A percentile compares a stretch with the other conserved stretches of the same genome.
Conservation (phyloP, 306 rosid genomes). For the Casuarina glauca region DNA sequence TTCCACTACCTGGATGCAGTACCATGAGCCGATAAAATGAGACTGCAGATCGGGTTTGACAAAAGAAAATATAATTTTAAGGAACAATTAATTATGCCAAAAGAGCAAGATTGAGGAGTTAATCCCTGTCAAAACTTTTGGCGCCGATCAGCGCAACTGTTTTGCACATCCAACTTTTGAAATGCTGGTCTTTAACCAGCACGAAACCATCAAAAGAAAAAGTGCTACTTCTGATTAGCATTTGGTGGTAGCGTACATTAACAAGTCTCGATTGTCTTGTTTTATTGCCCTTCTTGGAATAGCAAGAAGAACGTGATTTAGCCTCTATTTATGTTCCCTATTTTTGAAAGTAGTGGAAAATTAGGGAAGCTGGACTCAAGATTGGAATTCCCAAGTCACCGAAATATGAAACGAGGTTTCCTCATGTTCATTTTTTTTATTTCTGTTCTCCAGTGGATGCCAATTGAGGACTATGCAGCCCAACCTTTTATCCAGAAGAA, state of each 20-base stretch:
- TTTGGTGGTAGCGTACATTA: too few species aligned
- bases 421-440: neutral
- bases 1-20: conserved; percentile 4
- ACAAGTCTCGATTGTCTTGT: too few species aligned
- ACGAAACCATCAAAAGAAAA: too few species aligned
- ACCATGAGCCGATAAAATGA: neutral
- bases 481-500: conserved; percentile 54
- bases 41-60: neutral
- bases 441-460: conserved; percentile 69
- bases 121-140: neutral
- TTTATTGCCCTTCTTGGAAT: too few species aligned
- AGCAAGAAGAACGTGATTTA: too few species aligned
- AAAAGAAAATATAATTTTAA: neutral
- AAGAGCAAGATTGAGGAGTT: neutral
- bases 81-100: neutral
- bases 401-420: neutral
- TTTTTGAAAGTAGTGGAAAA: neutral
- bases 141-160: neutral
- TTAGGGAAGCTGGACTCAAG: neutral
- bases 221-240: too few species aligned
- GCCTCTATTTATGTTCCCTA: too few species aligned
- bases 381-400: neutral
- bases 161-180: neutral
- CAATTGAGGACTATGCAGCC: conserved; percentile 66
- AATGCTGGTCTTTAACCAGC: neutral